Percentiles rank a stretch among this genome's conserved stretches.
These are phyloP conservation scores for Penicillium cataractarum DNA, from an alignment of 495 filamentous ascomycete genomes.

Conservation along the genomic window DNA sequence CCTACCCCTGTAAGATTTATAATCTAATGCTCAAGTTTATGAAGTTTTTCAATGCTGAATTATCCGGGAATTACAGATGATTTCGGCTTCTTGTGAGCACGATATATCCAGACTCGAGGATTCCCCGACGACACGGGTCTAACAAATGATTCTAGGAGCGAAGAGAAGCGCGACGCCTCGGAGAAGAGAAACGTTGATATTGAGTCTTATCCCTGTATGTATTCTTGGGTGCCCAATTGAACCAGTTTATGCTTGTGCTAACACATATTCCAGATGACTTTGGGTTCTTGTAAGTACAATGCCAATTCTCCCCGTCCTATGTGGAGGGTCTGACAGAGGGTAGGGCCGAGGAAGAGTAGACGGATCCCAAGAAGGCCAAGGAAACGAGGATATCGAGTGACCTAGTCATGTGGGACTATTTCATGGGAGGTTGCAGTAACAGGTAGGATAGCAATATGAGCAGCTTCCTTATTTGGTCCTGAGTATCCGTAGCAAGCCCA, in stretches of 20 bases:
- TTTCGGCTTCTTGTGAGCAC: constrained; percentile 1
- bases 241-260: background rate
- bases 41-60: too few relatives aligned
- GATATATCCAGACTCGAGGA: too few relatives aligned
- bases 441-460: background rate
- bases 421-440: background rate
- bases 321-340: background rate
- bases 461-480: background rate
- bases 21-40: background rate
- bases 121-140: too few relatives aligned
- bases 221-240: background rate
- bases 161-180: background rate
- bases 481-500: background rate
- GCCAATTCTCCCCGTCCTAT: background rate
- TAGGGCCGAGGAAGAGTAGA: constrained; percentile 3
- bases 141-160: too few relatives aligned
- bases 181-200: background rate
- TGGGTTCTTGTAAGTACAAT: constrained; percentile 2
- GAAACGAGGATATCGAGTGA: too few relatives aligned
- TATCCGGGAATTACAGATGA: too few relatives aligned
- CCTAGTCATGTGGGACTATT: background rate
- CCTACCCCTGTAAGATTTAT: constrained; percentile 7
- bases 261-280: background rate
- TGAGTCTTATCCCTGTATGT: constrained; percentile 9
- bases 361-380: background rate